These are phyloP conservation scores for Sclerotinia sclerotiorum DNA, from an alignment of 2,329 filamentous ascomycete species.

Conservation along the genomic window DNA sequence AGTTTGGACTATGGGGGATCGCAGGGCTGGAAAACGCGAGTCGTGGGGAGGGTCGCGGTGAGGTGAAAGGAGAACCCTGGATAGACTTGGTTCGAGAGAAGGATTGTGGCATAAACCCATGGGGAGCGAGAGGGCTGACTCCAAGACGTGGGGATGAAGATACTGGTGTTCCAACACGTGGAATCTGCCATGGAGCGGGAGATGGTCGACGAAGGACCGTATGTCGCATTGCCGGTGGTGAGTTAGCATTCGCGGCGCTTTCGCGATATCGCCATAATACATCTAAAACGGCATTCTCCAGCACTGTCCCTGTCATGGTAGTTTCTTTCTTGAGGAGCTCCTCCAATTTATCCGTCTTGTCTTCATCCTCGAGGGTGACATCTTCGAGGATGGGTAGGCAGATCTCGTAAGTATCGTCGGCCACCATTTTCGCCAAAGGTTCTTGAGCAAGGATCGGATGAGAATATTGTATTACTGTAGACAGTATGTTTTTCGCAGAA, in stretches of 20 bases:
- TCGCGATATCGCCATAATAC: constrained; percentile 84
- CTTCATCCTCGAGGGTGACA: constrained; percentile 81
- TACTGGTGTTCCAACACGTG: constrained; percentile 68
- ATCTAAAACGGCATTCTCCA: constrained; percentile 90
- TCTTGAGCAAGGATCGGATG: constrained; percentile 6
- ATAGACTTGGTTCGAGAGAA: constrained; percentile 77
- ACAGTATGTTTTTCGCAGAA: neutral
- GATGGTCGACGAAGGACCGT: constrained; percentile 88
- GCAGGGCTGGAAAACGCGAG: constrained; percentile 84
- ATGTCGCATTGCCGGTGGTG: constrained; percentile 82
- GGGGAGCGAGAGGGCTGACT: constrained; percentile 79
- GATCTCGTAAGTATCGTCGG: constrained; percentile 88
- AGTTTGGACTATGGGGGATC: constrained; percentile 88
- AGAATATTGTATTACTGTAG: constrained; percentile 19
- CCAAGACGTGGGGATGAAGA: constrained; percentile 79
- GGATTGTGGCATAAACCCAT: constrained; percentile 76
- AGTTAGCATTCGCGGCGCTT: constrained; percentile 62
- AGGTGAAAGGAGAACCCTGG: constrained; percentile 86
- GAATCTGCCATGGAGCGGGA: constrained; percentile 86
- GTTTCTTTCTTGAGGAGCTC: constrained; percentile 80
- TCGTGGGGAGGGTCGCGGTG: constrained; percentile 87
- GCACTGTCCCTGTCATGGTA: constrained; percentile 67
- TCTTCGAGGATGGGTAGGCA: constrained; percentile 88
- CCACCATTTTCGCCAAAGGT: constrained; percentile 63
- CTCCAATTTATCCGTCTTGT: constrained; percentile 90